phyloP scores from a whole-genome alignment of 1,284 basidiomycete genomes.

The Inonotus hispidus region DNA sequence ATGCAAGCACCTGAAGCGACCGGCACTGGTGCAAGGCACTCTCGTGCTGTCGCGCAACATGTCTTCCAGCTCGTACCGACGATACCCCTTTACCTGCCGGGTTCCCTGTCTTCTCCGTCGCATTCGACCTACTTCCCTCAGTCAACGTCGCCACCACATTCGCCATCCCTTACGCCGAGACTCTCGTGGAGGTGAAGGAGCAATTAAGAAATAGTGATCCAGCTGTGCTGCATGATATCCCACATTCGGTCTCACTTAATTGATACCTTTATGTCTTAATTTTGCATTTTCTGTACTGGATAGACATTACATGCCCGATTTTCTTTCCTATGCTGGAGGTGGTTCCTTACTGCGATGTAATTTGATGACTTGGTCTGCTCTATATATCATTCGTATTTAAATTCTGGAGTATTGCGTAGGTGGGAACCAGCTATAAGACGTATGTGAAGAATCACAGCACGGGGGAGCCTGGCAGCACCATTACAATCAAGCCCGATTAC shows the following conservation, averaged over 20 bases:
- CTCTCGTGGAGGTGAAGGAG: conserved; percentile 28
- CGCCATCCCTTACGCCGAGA: conserved; percentile 40
- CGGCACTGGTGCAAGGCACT: conserved; percentile 28
- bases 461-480: too few species aligned
- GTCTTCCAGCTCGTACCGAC: conserved; percentile 81
- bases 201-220: neutral
- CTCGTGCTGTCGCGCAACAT: conserved; percentile 55
- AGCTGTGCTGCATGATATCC: neutral
- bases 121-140: conserved; percentile 57
- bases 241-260: neutral
- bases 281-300: conserved; percentile 2
- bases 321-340: neutral
- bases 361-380: too few species aligned
- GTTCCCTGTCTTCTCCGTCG: conserved; percentile 57
- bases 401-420: too few species aligned
- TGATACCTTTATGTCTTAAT: neutral
- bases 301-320: conserved; percentile 6
- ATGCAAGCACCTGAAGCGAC: conserved; percentile 54
- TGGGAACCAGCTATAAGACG: too few species aligned
- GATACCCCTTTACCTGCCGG: conserved; percentile 61
- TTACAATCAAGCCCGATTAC: too few species aligned
- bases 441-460: too few species aligned
- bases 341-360: too few species aligned
- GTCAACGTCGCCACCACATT: conserved; percentile 49
- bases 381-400: too few species aligned